Evolutionary conservation across 1,284 basidiomycete species (phyloP), one percentile per base, ranked within the genome.

Genomic region (Microbotryum intermedium): DNA sequence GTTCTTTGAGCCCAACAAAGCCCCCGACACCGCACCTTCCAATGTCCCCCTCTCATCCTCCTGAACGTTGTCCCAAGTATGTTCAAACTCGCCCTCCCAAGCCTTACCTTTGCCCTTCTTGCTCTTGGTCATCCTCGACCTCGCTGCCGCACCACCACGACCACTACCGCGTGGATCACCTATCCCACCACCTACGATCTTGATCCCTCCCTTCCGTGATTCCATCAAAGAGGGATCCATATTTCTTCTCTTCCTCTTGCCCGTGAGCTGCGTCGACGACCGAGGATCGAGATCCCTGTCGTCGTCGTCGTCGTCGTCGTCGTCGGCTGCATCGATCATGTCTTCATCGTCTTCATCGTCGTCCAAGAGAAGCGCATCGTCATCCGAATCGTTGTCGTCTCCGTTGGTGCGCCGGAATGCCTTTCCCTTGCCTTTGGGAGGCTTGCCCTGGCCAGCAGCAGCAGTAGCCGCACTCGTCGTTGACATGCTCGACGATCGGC

Each of bases 21-120:
- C 80, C 63, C 88, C 88, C 67, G 92, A 85, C 4, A 98, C 92
- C 1, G 92, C 87, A 2, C 85, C 83, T 65, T 93, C 88, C 63
- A 98, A 75, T 69, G 90, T 94, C 1, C 94, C 94, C 0, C 81
- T 82, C 71, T 93, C 94, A 74, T 98, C 94, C 75, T 98, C 95
- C 72, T 91, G 87, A 0, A 98, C 90, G 3, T 86, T 88, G 70
- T 98, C 95, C 94, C 94, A 98, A 52, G 88, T 89, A 49, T 92
- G 85, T 53, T 90, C 86, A 74, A 93, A 97, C 9, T 88, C 86
- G 1, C 88, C 93, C 74, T 97, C 94, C 94, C 94, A 97, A 30
- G 91, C 90, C 69, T 81, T 82, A 4, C 77, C 76, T 64, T 81
- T 81, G 23, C 74, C 70, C 65, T 79, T 80, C 57, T 64, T 75